Evolutionary conservation across 1,139 yeast genomes (phyloP).

Genomic region (Magnusiomyces clavatus): DNA sequence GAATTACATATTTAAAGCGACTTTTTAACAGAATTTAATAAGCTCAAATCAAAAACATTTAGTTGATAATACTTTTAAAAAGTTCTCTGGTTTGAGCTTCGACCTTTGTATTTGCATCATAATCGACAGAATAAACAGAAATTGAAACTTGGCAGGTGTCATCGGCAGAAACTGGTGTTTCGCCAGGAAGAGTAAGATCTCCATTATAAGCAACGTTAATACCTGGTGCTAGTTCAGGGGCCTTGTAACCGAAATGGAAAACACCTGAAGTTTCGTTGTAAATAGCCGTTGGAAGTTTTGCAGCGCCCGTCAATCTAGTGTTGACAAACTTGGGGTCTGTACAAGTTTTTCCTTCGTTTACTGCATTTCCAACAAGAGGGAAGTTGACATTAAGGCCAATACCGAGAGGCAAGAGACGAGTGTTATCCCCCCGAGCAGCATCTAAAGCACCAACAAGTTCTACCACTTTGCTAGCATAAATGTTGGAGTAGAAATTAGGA

Average conservation of each 20-base stretch:
- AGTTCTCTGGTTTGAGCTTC: conserved; percentile 1
- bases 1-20: no score
- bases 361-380: conserved; percentile 26
- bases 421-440: conserved; percentile 27
- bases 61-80: no score
- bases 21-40: no score
- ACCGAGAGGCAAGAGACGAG: conserved; percentile 34
- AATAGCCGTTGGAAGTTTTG: neutral
- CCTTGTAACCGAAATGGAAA: neutral
- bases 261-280: conserved; percentile 4
- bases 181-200: conserved; percentile 6
- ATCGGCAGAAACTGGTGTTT: neutral
- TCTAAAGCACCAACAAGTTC: conserved; percentile 35
- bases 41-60: no score
- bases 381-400: conserved; percentile 41
- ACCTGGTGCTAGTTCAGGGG: neutral
- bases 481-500: conserved; percentile 29
- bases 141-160: neutral
- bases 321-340: conserved; percentile 2
- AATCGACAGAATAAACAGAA: conserved; percentile 8
- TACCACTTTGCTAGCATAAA: conserved; percentile 34
- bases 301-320: conserved; percentile 8
- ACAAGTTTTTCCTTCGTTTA: conserved; percentile 1
- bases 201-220: conserved; percentile 6
- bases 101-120: conserved; percentile 4